A percentile compares a stretch with the other conserved stretches of the same genome.
Conservation (phyloP, 768 basidiomycete species). For the Harrya chromipes region DNA sequence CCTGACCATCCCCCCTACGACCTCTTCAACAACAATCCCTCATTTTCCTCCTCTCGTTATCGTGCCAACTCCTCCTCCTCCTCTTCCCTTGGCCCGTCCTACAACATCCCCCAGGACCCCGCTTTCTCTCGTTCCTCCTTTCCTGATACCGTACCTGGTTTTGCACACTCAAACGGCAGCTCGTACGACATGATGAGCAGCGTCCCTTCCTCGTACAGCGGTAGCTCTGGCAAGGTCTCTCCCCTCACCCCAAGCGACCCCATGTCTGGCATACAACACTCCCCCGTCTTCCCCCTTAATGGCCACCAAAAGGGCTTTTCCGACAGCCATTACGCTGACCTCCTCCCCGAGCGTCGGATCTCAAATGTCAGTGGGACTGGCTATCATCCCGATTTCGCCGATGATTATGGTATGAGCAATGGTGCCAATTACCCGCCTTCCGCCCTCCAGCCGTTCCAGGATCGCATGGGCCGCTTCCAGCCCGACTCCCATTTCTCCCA, state of each 20-base stretch:
- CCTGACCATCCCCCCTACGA: conserved; percentile 62
- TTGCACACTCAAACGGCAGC: conserved; percentile 48
- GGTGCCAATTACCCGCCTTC: conserved; percentile 48
- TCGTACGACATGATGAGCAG: conserved; percentile 67
- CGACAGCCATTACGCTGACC: conserved; percentile 53
- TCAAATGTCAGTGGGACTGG: conserved; percentile 41
- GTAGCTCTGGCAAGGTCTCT: conserved; percentile 69
- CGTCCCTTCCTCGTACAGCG: conserved; percentile 55
- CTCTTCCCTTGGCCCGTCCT: conserved; percentile 59
- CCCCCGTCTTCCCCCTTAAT: conserved; percentile 46
- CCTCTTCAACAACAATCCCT: conserved; percentile 53
- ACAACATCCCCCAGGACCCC: conserved; percentile 51
- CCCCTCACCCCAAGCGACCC: conserved; percentile 70
- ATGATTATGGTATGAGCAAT: conserved; percentile 55
- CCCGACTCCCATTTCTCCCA: conserved; percentile 54
- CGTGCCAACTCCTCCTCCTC: conserved; percentile 71
- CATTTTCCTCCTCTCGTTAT: conserved; percentile 60
- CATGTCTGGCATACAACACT: conserved; percentile 53
- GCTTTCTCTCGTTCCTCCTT: conserved; percentile 61
- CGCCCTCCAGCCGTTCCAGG: conserved; percentile 55
- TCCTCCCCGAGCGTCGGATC: conserved; percentile 57
- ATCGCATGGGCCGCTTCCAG: conserved; percentile 54
- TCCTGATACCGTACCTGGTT: conserved; percentile 56
- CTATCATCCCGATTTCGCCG: conserved; percentile 59
- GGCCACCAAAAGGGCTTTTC: conserved; percentile 54